Percentiles rank a stretch among this genome's conserved stretches.
These are phyloP conservation scores for Gossypium aridum DNA, from an alignment of 441 rosid species.

Conservation along the genomic window DNA sequence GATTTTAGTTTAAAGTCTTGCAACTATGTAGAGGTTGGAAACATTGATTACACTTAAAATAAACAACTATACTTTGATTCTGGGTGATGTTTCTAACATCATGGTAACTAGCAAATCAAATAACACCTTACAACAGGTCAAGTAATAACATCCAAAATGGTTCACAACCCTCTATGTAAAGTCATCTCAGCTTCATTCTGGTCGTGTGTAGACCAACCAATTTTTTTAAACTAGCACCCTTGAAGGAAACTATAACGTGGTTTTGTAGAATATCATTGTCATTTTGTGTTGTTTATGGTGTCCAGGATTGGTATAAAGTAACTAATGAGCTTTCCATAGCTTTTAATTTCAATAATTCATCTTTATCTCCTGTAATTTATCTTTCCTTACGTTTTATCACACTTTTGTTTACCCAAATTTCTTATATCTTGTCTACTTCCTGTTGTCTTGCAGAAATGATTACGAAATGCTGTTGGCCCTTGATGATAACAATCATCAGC, in stretches of 20 bases:
- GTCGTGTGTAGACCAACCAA: neutral
- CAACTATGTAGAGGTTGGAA: neutral
- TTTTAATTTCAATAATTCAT: neutral
- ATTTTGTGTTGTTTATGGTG: neutral
- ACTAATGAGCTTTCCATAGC: neutral
- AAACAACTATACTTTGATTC: neutral
- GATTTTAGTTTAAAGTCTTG: neutral
- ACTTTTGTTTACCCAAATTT: neutral
- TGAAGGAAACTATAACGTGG: neutral
- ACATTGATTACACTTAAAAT: neutral
- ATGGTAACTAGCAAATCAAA: neutral
- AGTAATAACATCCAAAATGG: neutral
- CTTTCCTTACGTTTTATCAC: neutral
- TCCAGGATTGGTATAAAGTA: neutral
- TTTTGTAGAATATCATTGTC: neutral
- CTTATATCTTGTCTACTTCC: neutral
- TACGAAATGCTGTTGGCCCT: conserved; percentile 90
- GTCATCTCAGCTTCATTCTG: neutral
- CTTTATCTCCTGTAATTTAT: neutral
- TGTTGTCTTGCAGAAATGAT: conserved; percentile 56
- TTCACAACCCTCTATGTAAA: neutral
- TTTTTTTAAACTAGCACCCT: neutral
- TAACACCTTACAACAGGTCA: neutral
- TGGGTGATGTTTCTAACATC: neutral
- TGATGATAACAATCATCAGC: conserved; percentile 58